Conservation (phyloP, 2,329 filamentous ascomycete species). For the Ophiosphaerella korrae region DNA sequence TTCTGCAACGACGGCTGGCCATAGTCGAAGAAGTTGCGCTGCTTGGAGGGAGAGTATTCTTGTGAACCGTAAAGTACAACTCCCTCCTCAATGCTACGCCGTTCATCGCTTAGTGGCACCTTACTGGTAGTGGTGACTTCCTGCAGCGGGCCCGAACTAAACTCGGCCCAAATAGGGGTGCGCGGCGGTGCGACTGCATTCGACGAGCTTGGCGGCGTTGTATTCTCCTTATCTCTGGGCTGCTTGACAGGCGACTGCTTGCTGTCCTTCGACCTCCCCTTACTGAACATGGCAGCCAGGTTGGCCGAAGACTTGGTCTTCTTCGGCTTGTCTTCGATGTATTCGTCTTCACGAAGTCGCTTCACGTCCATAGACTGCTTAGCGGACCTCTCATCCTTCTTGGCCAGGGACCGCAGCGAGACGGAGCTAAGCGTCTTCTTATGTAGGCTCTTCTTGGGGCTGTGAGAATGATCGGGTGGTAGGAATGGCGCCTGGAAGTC, state of each 20-base stretch:
- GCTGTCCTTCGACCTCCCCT: constrained; percentile 68
- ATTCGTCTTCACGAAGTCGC: constrained; percentile 33
- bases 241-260: constrained; percentile 53
- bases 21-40: constrained; percentile 64
- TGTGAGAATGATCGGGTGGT: constrained; percentile 57
- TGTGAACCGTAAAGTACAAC: constrained; percentile 64
- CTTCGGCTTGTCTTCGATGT: constrained; percentile 53
- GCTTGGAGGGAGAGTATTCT: constrained; percentile 65
- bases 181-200: constrained; percentile 51
- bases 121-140: constrained; percentile 46
- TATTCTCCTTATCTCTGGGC: constrained; percentile 81
- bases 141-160: constrained; percentile 53
- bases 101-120: constrained; percentile 52
- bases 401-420: constrained; percentile 58
- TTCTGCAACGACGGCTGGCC: constrained; percentile 52
- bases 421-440: constrained; percentile 62
- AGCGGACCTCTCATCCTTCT: constrained; percentile 46
- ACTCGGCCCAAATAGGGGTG: constrained; percentile 83
- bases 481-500: constrained; percentile 49
- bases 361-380: constrained; percentile 39
- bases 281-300: constrained; percentile 75
- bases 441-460: constrained; percentile 49
- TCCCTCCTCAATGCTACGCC: constrained; percentile 58
- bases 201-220: constrained; percentile 62
- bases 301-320: constrained; percentile 86